Percentiles rank a stretch among this genome's conserved stretches.
phyloP scores from a whole-genome alignment of 768 basidiomycete genomes.

The Suillus subalutaceus region DNA sequence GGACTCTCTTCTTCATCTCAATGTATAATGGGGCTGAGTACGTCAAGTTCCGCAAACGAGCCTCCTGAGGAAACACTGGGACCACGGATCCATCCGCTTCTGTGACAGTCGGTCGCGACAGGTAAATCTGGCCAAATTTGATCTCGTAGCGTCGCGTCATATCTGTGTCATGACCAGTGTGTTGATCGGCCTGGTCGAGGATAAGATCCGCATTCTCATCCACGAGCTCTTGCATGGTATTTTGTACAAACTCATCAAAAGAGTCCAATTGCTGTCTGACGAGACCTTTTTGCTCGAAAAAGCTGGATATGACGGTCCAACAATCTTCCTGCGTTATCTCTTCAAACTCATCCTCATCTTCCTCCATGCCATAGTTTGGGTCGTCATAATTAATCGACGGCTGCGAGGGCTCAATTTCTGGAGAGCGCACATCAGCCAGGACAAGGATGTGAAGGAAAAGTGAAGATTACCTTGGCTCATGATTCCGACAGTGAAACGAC shows the following conservation, averaged over 20 bases:
- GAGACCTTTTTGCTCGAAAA: conserved; percentile 96
- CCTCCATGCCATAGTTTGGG: conserved; percentile 56
- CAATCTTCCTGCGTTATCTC: conserved; percentile 92
- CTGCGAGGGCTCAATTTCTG: conserved; percentile 53
- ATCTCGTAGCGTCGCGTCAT: conserved; percentile 95
- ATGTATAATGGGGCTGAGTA: conserved; percentile 96
- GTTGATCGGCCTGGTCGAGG: conserved; percentile 94
- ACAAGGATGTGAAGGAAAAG: conserved; percentile 23
- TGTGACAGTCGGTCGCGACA: conserved; percentile 91
- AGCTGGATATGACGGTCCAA: conserved; percentile 94
- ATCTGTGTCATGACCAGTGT: conserved; percentile 82
- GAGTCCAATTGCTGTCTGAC: conserved; percentile 97
- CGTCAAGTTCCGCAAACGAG: conserved; percentile 90
- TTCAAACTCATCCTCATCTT: conserved; percentile 59
- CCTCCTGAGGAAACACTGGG: conserved; percentile 96
- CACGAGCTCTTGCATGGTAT: conserved; percentile 98
- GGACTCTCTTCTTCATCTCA: conserved; percentile 88
- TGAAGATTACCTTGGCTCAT: conserved; percentile 37
- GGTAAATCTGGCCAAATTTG: conserved; percentile 96
- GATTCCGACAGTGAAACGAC: conserved; percentile 1
- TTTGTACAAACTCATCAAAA: conserved; percentile 98
- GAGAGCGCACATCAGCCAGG: conserved; percentile 38
- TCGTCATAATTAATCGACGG: conserved; percentile 60
- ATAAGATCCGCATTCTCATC: conserved; percentile 97
- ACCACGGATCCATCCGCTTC: conserved; percentile 95